Base-by-base conservation (phyloP, 106 monocot genomes). In the Dioscorea dumetorum region DNA sequence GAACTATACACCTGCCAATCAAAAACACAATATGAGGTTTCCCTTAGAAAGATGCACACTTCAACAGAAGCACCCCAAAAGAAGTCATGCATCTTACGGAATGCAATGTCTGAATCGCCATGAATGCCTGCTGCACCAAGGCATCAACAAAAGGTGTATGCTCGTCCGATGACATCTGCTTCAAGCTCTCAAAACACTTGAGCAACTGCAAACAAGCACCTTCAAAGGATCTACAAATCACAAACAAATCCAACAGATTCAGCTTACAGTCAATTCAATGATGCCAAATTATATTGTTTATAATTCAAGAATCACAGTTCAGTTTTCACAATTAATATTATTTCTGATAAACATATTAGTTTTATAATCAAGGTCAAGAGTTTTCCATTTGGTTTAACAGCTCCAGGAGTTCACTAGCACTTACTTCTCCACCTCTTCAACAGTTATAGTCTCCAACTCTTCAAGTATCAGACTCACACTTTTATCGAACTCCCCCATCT, bases 351-450 rank as follows among this genome's bases (percentile, higher is more conserved):
- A 41, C 28, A 28, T 3, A 6, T 41, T 41, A 10, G 41, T 41
- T 41, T 41, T 41, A 41, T 41, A 10, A 41, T 41, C 41, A 6
- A 41, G 10, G 10, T 41, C 41, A 41, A 41, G 41, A 41, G 41
- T 41, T 41, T 41, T 41, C 41, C 41, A 41, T 41, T 41, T 41
- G 41, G 41, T 41, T 41, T 41, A 41, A 41, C 41, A 10, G 41
- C 41, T 41, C 41, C 41, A 41, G 5, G 41, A 41, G 41, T 41
- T 57, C 18, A 13, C 9, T 20, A 57, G 16, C 16, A 77, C 90
- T 85, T 99, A 99, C 99, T 84, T 76, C 74, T 87, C 87, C 13
- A 80, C 89, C 31, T 78, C 84, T 50, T 87, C 99, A 23, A 60
- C 67, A 7, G 93, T 79, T 63, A 99, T 61, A 18, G 74, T 63